Evolutionary conservation across 371 early-diverging fungal genomes (phyloP), one percentile per base, ranked within the genome.

Genomic region (Pancytospora philotis): DNA sequence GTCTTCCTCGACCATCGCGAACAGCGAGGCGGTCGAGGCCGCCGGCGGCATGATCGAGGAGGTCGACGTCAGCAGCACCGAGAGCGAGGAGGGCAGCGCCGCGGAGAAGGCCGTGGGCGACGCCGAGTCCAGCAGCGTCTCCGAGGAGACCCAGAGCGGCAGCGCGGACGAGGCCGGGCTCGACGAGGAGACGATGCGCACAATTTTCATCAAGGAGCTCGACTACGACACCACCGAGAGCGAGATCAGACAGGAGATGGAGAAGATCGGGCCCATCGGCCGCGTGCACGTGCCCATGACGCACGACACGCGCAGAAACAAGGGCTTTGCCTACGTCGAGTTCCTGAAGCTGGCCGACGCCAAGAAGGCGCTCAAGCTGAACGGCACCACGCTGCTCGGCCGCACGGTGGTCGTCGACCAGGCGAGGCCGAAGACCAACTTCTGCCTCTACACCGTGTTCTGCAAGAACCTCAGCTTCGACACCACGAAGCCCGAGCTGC

Each of bases 311-410:
- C 41, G 50, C 25, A 65, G 71, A 30, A 76, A 77, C 62, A 81
- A 79, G 66, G 81, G 81, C 8, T 81, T 78, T 69, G 76, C 66
- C 34, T 81, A 78, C 78, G 69, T 81, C 62, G 78, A 79, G 72
- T 81, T 79, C 62, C 53, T 66, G 30, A 69, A 68, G 28, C 63
- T 75, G 60, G 62, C 63, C 13, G 68, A 72, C 27, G 78, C 76
- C 38, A 52, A 70, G 38, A 72, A 73, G 55, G 68, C 62, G 35
- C 50, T 76, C 13, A 64, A 73, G 50, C 70, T 78, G 0, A 62
- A 73, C 62, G 72, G 63, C 10, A 78, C 73, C 49, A 71, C 66
- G 22, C 35, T 75, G 30, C 53, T 75, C 25, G 78, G 76, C 1
- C 37, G 68, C 19, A 60, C 71, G 38, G 68, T 75, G n/a, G 52